These are phyloP conservation scores for Periconia digitata DNA, from an alignment of 2,329 filamentous ascomycete species.

Conservation along the genomic window DNA sequence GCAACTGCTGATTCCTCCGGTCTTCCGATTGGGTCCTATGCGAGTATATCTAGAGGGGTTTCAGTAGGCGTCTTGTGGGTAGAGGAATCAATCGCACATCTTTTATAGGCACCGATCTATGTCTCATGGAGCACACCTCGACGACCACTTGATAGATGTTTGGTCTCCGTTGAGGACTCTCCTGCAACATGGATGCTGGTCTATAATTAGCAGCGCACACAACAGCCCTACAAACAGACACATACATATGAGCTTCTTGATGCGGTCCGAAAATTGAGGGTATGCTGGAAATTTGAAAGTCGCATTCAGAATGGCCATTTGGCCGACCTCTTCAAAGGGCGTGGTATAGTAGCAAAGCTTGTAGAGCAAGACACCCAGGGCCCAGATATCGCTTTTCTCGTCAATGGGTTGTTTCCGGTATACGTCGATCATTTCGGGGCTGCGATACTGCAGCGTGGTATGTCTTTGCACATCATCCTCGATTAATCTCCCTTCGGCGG, in stretches of 20 bases:
- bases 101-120: conserved; percentile 80
- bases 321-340: conserved; percentile 95
- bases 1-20: conserved; percentile 61
- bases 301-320: conserved; percentile 95
- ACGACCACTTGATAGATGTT: conserved; percentile 93
- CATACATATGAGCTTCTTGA: conserved; percentile 87
- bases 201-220: conserved; percentile 14
- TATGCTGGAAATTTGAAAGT: conserved; percentile 90
- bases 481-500: conserved; percentile 85
- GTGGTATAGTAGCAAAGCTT: conserved; percentile 99
- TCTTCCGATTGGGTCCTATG: conserved; percentile 65
- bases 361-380: conserved; percentile 89
- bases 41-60: conserved; percentile 50
- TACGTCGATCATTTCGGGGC: conserved; percentile 98
- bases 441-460: conserved; percentile 95
- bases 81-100: conserved; percentile 61
- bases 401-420: conserved; percentile 96
- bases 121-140: conserved; percentile 87
- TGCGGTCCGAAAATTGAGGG: conserved; percentile 82
- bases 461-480: conserved; percentile 98
- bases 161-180: conserved; percentile 76
- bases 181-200: conserved; percentile 83
- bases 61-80: conserved; percentile 19
- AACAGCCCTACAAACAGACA: conserved; percentile 26
- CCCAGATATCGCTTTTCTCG: conserved; percentile 99